Evolutionary conservation across 768 basidiomycete genomes (phyloP), one percentile per base, ranked within the genome.

Genomic region (Lactifluus hygrophoroides): DNA sequence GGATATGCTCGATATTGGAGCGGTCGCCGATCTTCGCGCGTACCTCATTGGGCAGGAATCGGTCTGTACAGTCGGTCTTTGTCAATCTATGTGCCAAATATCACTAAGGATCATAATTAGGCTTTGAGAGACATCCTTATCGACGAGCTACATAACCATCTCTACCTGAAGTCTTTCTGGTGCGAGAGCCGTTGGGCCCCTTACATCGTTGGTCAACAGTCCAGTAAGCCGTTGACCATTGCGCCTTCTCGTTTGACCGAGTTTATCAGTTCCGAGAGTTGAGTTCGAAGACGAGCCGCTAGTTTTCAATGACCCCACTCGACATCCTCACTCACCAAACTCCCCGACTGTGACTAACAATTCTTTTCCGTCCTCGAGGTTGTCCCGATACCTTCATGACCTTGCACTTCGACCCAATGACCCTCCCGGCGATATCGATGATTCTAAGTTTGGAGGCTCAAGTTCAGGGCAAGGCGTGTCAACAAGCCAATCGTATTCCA

Each of bases 151-250:
- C 94, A 98, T 68, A 91, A 85, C 64, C 96, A 99, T 71, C 73
- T 99, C n/a, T 99, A 96, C 71, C 82, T 99, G 59, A 96, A 95
- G 67, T 90, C 88, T 0, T 95, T 93, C 70, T 96, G 94, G 84
- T 94, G 91, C 68, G 95, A 98, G 64, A 81, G 85, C 5, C 83
- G 95, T 30, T 99, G 96, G 96, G 77, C 83, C 17, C 73, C 88
- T 0, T 97, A 96, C 69, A 73, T 79, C 11, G 84, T 86, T 0
- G 86, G 87, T 53, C 96, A 97, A 69, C 80, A 83, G 55, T 71
- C 73, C 11, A 78, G 94, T 94, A 66, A 73, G 90, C 74, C 16
- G 38, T 49, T 32, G 47, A 21, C 16, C n/a, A 42, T 21, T n/a
- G 30, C 48, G 34, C 32, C 28, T 59, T 30, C 51, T 34, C 46